Percentiles rank a stretch among this genome's conserved stretches.
These are phyloP conservation scores for Dorcoceras hygrometricum DNA, from an alignment of 257 asterid genomes.

Conservation along the genomic window DNA sequence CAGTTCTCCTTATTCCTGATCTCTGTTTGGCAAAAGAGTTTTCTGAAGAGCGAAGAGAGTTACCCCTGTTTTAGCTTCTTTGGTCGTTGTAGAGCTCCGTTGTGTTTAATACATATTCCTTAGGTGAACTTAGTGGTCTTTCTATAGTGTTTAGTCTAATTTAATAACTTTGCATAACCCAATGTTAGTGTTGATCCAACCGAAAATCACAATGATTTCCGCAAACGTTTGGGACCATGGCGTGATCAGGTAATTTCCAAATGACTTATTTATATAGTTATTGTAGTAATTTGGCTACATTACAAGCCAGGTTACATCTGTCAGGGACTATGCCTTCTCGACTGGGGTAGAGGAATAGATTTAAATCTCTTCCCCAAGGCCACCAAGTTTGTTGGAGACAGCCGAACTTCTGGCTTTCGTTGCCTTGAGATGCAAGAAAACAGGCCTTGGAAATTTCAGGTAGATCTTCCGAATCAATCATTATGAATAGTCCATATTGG, in stretches of 20 bases:
- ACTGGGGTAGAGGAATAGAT: conserved; percentile 98
- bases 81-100: neutral
- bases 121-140: neutral
- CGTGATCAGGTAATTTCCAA: conserved; percentile 67
- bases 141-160: conserved; percentile 16
- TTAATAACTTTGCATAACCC: conserved; percentile 3
- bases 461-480: conserved; percentile 11
- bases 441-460: conserved; percentile 94
- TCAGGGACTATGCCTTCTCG: conserved; percentile 97
- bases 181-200: conserved; percentile 62
- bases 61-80: neutral
- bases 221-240: conserved; percentile 69
- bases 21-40: neutral
- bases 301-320: conserved; percentile 16
- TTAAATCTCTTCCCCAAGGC: conserved; percentile 57
- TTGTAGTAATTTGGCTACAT: conserved; percentile 17
- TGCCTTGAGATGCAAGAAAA: conserved; percentile 93
- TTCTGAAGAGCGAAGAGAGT: neutral
- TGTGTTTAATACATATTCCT: neutral
- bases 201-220: conserved; percentile 45
- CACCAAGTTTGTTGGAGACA: conserved; percentile 74
- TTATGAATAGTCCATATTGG: neutral
- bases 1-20: neutral
- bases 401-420: conserved; percentile 94
- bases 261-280: conserved; percentile 1